Percentiles rank a stretch among this genome's conserved stretches.
Evolutionary conservation across 305 asterid species (phyloP).

Genomic region (Salvia sclarea): DNA sequence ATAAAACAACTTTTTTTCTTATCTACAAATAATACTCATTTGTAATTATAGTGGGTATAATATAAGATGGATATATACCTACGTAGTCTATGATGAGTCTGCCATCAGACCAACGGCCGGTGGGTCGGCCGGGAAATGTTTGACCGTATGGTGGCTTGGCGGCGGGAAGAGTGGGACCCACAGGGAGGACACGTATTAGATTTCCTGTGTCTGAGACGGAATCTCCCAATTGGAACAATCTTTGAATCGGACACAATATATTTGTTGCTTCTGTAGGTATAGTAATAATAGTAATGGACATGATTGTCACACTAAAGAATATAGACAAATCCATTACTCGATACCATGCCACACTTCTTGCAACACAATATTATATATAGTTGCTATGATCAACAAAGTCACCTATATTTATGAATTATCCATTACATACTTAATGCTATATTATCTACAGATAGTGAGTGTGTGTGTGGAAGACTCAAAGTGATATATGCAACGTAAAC

Average conservation of each 20-base stretch:
- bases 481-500: too few relatives aligned
- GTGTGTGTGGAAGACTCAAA: too few relatives aligned
- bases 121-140: conserved; percentile 30
- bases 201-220: conserved; percentile 37
- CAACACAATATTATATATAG: too few relatives aligned
- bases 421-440: too few relatives aligned
- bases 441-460: too few relatives aligned
- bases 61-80: too few relatives aligned
- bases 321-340: background rate
- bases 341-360: too few relatives aligned
- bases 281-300: background rate
- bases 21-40: too few relatives aligned
- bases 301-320: background rate
- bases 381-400: too few relatives aligned
- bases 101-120: conserved; percentile 39
- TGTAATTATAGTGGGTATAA: too few relatives aligned
- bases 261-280: background rate
- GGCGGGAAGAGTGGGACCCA: background rate
- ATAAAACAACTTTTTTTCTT: too few relatives aligned
- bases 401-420: too few relatives aligned
- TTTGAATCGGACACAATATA: conserved; percentile 23
- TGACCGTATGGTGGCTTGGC: conserved; percentile 26
- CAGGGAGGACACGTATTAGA: background rate
- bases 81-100: conserved; percentile 32
- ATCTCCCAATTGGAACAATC: conserved; percentile 31